Percentiles rank a stretch among this genome's conserved stretches.
Evolutionary conservation across 805 yeast species (phyloP).

Genomic region (Scheffersomyces lignosus): DNA sequence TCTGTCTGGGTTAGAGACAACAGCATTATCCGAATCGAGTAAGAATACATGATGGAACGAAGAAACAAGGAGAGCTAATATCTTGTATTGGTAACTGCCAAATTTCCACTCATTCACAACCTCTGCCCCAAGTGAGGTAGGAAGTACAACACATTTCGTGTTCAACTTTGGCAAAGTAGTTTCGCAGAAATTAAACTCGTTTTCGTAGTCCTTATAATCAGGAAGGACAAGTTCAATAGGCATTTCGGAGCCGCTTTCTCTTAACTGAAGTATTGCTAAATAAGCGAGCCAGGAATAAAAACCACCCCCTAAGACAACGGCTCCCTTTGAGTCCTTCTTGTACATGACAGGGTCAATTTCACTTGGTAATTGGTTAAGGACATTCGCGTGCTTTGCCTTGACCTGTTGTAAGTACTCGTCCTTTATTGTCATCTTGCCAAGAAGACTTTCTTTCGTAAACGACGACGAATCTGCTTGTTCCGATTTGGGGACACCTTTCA

Average conservation of each 20-base stretch:
- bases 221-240: conserved; percentile 49
- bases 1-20: conserved; percentile 41
- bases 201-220: conserved; percentile 31
- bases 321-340: conserved; percentile 7
- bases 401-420: background rate
- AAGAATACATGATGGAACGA: conserved; percentile 46
- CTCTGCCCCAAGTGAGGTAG: conserved; percentile 28
- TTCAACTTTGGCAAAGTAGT: conserved; percentile 38
- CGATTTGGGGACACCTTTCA: background rate
- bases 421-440: background rate
- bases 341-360: conserved; percentile 3
- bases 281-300: conserved; percentile 41
- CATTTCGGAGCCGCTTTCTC: conserved; percentile 42
- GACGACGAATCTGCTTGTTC: background rate
- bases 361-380: conserved; percentile 2
- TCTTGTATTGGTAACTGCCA: conserved; percentile 40
- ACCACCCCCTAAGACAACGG: conserved; percentile 47
- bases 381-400: conserved; percentile 1
- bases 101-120: conserved; percentile 15
- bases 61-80: conserved; percentile 46
- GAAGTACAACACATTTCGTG: conserved; percentile 43
- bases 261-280: conserved; percentile 38
- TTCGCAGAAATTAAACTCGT: conserved; percentile 40
- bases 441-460: background rate
- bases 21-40: conserved; percentile 49